Conservation (phyloP, 1,284 basidiomycete genomes). For the Tylopilus sp. region DNA sequence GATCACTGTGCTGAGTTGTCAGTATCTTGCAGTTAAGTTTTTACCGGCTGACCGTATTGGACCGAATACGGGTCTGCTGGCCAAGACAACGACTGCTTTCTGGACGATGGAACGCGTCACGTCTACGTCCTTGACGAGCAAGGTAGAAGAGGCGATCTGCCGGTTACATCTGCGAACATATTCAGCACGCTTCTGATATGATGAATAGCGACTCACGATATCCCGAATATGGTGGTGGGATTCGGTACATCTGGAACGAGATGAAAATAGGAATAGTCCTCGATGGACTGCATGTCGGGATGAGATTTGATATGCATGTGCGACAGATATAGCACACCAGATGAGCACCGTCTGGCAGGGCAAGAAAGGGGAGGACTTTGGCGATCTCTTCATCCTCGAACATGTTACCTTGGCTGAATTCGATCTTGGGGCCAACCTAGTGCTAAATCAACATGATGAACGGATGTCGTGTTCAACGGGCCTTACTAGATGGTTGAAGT, state of each 20-base stretch:
- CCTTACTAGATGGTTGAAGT: slow-evolving; percentile 84
- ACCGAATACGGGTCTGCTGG: slow-evolving; percentile 84
- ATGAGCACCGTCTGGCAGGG: slow-evolving; percentile 95
- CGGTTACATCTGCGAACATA: slow-evolving; percentile 75
- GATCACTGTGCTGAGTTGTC: slow-evolving; percentile 53
- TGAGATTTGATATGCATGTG: slow-evolving; percentile 10
- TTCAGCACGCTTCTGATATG: slow-evolving; percentile 5
- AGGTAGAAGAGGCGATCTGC: slow-evolving; percentile 79
- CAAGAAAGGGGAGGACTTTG: slow-evolving; percentile 91
- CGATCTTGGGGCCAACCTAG: slow-evolving; percentile 86
- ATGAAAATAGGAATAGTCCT: slow-evolving; percentile 98
- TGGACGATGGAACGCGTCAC: slow-evolving; percentile 96
- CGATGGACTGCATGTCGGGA: slow-evolving; percentile 57
- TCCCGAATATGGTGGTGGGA: slow-evolving; percentile 85
- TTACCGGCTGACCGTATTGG: slow-evolving; percentile 59
- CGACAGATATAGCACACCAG: slow-evolving; percentile 49
- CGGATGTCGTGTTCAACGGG: slow-evolving; percentile 2
- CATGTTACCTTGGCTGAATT: slow-evolving; percentile 69
- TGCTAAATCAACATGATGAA: slow-evolving; percentile 17
- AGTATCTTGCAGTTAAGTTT: slow-evolving; percentile 5
- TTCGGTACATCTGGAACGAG: slow-evolving; percentile 65
- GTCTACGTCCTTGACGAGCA: slow-evolving; percentile 80
- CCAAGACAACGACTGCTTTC: slow-evolving; percentile 94
- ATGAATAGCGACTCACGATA: slow-evolving; percentile 62
- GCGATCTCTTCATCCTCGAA: slow-evolving; percentile 77